Evolutionary conservation across 2,329 filamentous ascomycete species (phyloP), one percentile per base, ranked within the genome.

Genomic region (Leptodontidium sp.): DNA sequence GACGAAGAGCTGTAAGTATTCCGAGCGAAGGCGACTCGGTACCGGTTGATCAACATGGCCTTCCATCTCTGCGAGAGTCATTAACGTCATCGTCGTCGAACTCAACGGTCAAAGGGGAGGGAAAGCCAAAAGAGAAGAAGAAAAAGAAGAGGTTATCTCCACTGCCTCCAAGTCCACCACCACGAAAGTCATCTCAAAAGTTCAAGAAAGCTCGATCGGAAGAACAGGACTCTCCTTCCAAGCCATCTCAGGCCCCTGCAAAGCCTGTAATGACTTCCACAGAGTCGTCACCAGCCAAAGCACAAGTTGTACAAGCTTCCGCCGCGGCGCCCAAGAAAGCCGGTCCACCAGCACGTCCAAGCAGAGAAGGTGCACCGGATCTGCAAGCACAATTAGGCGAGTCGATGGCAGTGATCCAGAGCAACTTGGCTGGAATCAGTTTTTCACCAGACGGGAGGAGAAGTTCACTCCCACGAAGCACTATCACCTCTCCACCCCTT

Each of bases 21-120:
- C 83, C 84, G 12, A 85, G 85, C 67, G 85, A 87, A 55, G 75
- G 75, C n/a, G 85, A 84, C 26, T 77, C 80, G 15, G 79, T 81
- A 49, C 78, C 78, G 43, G 79, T 82, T 29, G 86, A 89, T 57
- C 82, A 84, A 12, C 84, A 87, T 68, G 88, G 87, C 4, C 83
- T 93, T 47, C 85, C 90, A 45, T 85, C 88, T 6, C 88, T 93
- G 6, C 85, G 89, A 65, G 91, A 94, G 76, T 90, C 90, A 0
- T 82, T 89, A 5, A 91, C 86, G 26, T 93, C 91, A 0, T 93
- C 91, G 0, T 93, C 91, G 0, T 92, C 90, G 5, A 88, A 86
- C 69, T 92, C 90, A 7, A 92, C 90, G 1, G 86, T 92, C 9
- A 85, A 88, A 43, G 85, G 82, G 17, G 84, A 82, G 29, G 83